Evolutionary conservation across 1,284 basidiomycete species (phyloP).

Genomic region (Cryptococcus sp.): DNA sequence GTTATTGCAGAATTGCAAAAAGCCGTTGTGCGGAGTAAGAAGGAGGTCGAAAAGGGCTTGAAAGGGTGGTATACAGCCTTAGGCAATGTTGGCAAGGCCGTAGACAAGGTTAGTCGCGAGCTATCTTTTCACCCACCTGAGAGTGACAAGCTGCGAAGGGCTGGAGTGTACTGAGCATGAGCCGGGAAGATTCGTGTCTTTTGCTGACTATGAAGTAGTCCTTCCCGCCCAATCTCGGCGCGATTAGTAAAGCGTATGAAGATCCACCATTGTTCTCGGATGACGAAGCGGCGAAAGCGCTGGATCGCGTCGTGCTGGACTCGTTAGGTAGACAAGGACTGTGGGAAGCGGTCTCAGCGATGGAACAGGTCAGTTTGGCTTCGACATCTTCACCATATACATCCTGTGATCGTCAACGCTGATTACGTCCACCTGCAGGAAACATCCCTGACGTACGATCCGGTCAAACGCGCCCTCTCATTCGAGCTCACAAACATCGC

Average conservation of each 20-base stretch:
- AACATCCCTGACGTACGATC: slow-evolving; percentile 63
- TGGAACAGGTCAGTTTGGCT: slow-evolving; percentile 32
- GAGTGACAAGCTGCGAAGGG: not conserved
- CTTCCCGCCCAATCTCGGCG: slow-evolving; percentile 46
- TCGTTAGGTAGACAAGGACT: slow-evolving; percentile 44
- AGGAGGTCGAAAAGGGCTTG: slow-evolving; percentile 79
- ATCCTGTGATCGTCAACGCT: not conserved
- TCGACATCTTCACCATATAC: not conserved
- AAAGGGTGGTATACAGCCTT: slow-evolving; percentile 81
- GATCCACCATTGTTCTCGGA: slow-evolving; percentile 48
- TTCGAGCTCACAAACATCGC: slow-evolving; percentile 73
- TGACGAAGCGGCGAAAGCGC: slow-evolving; percentile 28
- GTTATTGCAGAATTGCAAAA: slow-evolving; percentile 62
- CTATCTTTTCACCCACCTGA: not conserved
- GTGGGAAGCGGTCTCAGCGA: slow-evolving; percentile 42
- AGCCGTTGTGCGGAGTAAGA: slow-evolving; percentile 69
- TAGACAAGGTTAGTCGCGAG: slow-evolving; percentile 72
- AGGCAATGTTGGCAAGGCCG: slow-evolving; percentile 72
- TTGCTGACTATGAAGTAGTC: slow-evolving; percentile 21
- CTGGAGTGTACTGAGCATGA: not conserved
- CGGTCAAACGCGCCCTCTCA: slow-evolving; percentile 64
- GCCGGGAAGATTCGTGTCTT: not conserved
- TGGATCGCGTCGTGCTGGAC: slow-evolving; percentile 44
- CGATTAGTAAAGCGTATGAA: slow-evolving; percentile 45
- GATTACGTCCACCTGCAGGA: slow-evolving; percentile 59